These are phyloP conservation scores for Ephemerocybe angulata DNA, from an alignment of 768 basidiomycete species.

Conservation along the genomic window DNA sequence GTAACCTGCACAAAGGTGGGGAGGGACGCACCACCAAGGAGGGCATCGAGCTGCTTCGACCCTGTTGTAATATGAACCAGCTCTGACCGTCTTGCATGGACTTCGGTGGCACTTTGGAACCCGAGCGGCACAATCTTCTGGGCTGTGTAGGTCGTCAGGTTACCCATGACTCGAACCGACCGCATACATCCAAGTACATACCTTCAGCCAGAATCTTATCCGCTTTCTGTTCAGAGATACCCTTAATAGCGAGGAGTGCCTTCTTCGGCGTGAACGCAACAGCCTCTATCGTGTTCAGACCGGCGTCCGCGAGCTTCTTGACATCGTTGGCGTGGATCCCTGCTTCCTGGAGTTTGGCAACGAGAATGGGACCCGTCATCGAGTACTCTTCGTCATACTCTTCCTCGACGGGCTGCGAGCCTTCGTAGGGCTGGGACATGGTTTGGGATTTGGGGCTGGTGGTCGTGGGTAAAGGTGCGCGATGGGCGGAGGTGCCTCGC, in stretches of 20 bases:
- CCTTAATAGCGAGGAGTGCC: conserved; percentile 83
- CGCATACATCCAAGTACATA: conserved; percentile 30
- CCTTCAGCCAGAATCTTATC: conserved; percentile 95
- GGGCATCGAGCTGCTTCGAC: conserved; percentile 91
- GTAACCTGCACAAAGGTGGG: conserved; percentile 8
- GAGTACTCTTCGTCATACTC: conserved; percentile 52
- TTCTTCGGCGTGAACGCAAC: conserved; percentile 98
- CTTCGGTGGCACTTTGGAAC: conserved; percentile 97
- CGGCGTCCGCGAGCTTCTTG: conserved; percentile 91
- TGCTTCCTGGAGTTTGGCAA: conserved; percentile 80
- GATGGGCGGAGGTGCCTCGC: background rate
- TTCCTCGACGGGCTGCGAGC: conserved; percentile 40
- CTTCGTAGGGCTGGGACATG: conserved; percentile 59
- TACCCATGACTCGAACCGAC: background rate
- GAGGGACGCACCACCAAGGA: conserved; percentile 71
- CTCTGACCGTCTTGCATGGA: conserved; percentile 91
- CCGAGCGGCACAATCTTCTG: conserved; percentile 96
- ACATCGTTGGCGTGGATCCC: conserved; percentile 89
- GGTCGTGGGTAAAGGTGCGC: background rate
- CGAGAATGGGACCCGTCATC: conserved; percentile 77
- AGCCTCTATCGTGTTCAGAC: conserved; percentile 89
- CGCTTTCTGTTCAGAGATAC: conserved; percentile 94
- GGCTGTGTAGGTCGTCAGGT: conserved; percentile 43
- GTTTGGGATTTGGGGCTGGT: background rate
- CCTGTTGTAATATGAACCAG: conserved; percentile 96